phyloP scores from a whole-genome alignment of 371 early-diverging fungal species.

The Amoeboaphelidium protococcarum region DNA sequence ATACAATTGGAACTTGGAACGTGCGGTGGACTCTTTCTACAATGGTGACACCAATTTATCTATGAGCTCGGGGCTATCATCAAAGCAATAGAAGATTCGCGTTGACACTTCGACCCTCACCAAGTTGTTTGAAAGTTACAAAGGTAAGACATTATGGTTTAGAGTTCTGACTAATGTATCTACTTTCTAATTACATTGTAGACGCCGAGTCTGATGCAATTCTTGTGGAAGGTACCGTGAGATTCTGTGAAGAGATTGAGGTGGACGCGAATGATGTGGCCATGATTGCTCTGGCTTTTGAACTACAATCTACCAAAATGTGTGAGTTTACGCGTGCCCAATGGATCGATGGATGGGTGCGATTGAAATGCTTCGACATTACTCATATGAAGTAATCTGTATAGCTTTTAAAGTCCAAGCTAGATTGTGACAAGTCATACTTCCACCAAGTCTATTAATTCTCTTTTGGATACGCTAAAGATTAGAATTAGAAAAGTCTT shows the following conservation, averaged over 20 bases:
- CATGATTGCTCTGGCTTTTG: constrained; percentile 36
- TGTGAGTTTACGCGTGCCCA: constrained; percentile 37
- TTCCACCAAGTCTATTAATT: constrained; percentile 48
- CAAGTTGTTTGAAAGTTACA: constrained; percentile 33
- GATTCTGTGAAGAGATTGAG: constrained; percentile 32
- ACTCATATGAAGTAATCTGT: constrained; percentile 29
- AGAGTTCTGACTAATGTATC: background rate
- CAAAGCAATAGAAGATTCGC: too few species aligned
- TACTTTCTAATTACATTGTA: too few species aligned
- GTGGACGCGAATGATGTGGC: constrained; percentile 51
- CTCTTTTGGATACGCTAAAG: constrained; percentile 37
- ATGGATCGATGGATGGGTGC: constrained; percentile 32
- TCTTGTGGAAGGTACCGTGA: constrained; percentile 41
- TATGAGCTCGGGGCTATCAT: too few species aligned
- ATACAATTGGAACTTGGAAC: constrained; percentile 30
- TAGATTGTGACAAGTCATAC: constrained; percentile 16
- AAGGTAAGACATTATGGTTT: constrained; percentile 29
- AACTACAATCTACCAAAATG: constrained; percentile 39
- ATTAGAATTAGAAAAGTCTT: constrained; percentile 42
- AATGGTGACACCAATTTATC: constrained; percentile 7
- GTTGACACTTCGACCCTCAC: constrained; percentile 13
- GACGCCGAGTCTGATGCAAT: constrained; percentile 37
- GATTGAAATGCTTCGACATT: constrained; percentile 27
- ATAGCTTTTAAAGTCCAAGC: constrained; percentile 18
- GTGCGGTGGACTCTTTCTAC: constrained; percentile 32